These are phyloP conservation scores for Macrolepiota albuminosa DNA, from an alignment of 768 basidiomycete genomes.

Conservation along the genomic window DNA sequence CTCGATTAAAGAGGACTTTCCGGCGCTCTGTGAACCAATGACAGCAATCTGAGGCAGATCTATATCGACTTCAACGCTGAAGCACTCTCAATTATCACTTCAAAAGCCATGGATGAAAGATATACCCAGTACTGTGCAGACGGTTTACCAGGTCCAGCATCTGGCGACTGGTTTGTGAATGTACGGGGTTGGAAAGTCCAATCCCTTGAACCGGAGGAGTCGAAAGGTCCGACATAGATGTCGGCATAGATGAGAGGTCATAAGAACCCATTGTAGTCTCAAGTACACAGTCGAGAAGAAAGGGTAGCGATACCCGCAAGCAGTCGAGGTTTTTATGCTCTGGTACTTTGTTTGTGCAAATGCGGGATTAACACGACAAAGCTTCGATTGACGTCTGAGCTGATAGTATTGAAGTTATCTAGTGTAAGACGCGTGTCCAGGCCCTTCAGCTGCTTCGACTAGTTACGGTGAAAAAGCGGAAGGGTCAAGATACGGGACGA, in stretches of 20 bases:
- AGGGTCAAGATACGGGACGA: not conserved
- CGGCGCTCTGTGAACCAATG: conserved; percentile 68
- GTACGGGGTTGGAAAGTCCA: conserved; percentile 41
- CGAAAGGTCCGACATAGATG: not conserved
- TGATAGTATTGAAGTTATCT: not conserved
- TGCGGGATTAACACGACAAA: not conserved
- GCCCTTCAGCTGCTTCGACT: not conserved
- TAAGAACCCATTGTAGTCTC: not conserved
- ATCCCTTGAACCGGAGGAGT: conserved; percentile 37
- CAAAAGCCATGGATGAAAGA: not conserved
- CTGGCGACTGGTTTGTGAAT: conserved; percentile 32
- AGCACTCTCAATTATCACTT: not conserved
- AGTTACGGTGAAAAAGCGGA: not conserved
- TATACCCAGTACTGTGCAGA: conserved; percentile 51
- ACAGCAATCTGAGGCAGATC: conserved; percentile 73
- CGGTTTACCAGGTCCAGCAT: conserved; percentile 54
- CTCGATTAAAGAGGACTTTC: conserved; percentile 76
- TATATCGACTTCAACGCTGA: conserved; percentile 65
- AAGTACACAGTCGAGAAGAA: not conserved
- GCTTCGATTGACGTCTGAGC: too few relatives aligned
- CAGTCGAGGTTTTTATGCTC: not conserved
- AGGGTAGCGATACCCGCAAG: not conserved
- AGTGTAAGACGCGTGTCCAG: not conserved
- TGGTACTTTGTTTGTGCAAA: not conserved
- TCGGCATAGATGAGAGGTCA: not conserved